Percentiles rank a stretch among this genome's conserved stretches.
Conservation (phyloP, 2,329 filamentous ascomycete genomes). For the Allantophomopsis lycopodina region DNA sequence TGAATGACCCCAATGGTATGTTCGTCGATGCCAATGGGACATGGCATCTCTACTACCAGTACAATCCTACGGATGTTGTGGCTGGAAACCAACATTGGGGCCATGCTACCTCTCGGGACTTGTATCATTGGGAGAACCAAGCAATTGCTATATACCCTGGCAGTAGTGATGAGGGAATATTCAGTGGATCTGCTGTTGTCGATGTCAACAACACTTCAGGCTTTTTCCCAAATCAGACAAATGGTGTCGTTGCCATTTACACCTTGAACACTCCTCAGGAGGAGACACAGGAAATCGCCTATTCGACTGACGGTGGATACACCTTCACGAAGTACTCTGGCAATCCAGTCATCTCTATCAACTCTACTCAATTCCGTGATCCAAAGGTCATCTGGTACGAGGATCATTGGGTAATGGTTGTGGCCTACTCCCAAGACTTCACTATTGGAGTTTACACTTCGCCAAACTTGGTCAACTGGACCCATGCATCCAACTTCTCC, state of each 20-base stretch:
- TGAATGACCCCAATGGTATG: slow-evolving; percentile 51
- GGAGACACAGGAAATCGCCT: slow-evolving; percentile 42
- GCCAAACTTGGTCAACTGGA: slow-evolving; percentile 41
- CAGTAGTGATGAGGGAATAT: slow-evolving; percentile 22
- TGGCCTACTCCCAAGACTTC: slow-evolving; percentile 37
- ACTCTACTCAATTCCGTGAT: slow-evolving; percentile 42
- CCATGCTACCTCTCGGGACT: slow-evolving; percentile 43
- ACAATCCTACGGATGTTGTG: slow-evolving; percentile 29
- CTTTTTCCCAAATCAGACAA: slow-evolving; percentile 41
- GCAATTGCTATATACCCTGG: slow-evolving; percentile 40
- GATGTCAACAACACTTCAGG: slow-evolving; percentile 50
- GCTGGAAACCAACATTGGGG: slow-evolving; percentile 50
- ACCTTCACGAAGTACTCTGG: slow-evolving; percentile 40
- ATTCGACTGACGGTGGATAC: slow-evolving; percentile 43
- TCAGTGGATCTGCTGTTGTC: slow-evolving; percentile 38
- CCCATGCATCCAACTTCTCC: slow-evolving; percentile 38
- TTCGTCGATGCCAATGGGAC: slow-evolving; percentile 37
- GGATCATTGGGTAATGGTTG: slow-evolving; percentile 36
- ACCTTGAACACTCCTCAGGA: slow-evolving; percentile 1
- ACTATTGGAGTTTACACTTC: slow-evolving; percentile 43
- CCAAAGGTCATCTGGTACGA: slow-evolving; percentile 47
- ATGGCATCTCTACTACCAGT: slow-evolving; percentile 53
- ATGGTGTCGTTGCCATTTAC: slow-evolving; percentile 45
- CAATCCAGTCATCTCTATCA: slow-evolving; percentile 43
- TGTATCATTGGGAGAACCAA: slow-evolving; percentile 49